Evolutionary conservation across 2,329 filamentous ascomycete species (phyloP).

Genomic region (Stenocarpella maydis): DNA sequence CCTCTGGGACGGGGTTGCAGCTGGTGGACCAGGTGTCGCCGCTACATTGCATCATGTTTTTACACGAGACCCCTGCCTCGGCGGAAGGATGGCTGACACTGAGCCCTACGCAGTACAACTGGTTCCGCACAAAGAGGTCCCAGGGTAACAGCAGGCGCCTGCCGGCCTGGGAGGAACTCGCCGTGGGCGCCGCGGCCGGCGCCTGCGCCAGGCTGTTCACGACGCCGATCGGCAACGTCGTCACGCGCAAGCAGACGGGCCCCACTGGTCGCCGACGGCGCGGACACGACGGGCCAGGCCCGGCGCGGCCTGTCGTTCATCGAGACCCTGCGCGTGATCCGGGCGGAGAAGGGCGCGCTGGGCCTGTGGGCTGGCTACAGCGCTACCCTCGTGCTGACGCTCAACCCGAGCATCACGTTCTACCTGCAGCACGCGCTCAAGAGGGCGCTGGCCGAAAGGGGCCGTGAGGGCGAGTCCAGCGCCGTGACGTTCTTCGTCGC

Average conservation of each 20-base stretch:
- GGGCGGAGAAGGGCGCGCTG: constrained; percentile 71
- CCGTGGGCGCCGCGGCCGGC: constrained; percentile 76
- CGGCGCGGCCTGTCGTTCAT: constrained; percentile 48
- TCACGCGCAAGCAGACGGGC: constrained; percentile 83
- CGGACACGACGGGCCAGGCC: constrained; percentile 41
- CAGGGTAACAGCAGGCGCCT: constrained; percentile 54
- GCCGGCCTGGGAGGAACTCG: constrained; percentile 74
- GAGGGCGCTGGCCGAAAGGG: constrained; percentile 61
- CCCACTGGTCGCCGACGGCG: constrained; percentile 43
- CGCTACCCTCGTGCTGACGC: constrained; percentile 78
- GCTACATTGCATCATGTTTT: neutral
- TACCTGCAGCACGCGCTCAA: constrained; percentile 80
- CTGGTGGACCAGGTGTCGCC: neutral
- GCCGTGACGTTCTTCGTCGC: constrained; percentile 61
- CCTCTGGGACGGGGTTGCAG: constrained; percentile 49
- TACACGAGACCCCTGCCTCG: neutral
- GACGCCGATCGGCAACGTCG: constrained; percentile 82
- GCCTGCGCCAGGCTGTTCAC: constrained; percentile 79
- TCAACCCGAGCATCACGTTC: constrained; percentile 89
- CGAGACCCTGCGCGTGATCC: constrained; percentile 71
- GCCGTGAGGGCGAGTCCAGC: constrained; percentile 46
- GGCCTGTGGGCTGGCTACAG: constrained; percentile 93
- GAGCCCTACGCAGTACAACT: constrained; percentile 63
- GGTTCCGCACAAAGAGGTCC: constrained; percentile 48
- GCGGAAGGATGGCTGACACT: neutral